These are phyloP conservation scores for Coemansia sp. DNA, from an alignment of 192 early-diverging fungal genomes.

Conservation along the genomic window DNA sequence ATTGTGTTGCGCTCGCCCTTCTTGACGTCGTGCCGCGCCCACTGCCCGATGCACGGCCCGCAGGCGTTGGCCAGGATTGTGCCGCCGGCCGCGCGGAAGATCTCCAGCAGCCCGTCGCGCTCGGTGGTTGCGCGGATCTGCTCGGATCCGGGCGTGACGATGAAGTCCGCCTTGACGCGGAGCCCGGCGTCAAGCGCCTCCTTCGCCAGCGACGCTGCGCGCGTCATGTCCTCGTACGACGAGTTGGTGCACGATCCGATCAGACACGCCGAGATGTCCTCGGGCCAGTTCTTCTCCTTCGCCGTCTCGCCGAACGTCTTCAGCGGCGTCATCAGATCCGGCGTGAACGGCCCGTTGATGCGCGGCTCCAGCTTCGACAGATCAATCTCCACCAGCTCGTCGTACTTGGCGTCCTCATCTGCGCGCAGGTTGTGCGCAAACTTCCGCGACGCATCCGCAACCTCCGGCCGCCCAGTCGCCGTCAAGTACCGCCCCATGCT, in stretches of 20 bases:
- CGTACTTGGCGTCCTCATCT: conserved; percentile 87
- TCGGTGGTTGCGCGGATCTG: conserved; percentile 96
- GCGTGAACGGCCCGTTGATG: conserved; percentile 97
- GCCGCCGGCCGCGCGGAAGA: conserved; percentile 78
- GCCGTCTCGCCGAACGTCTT: conserved; percentile 90
- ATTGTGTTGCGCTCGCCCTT: conserved; percentile 98
- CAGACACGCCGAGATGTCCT: conserved; percentile 85
- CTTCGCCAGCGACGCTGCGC: conserved; percentile 84
- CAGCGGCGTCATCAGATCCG: conserved; percentile 92
- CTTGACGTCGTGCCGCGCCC: conserved; percentile 95
- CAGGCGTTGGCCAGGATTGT: conserved; percentile 96
- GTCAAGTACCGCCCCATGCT: conserved; percentile 91
- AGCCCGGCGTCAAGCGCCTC: conserved; percentile 81
- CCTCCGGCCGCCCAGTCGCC: conserved; percentile 78
- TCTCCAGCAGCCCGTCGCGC: conserved; percentile 83
- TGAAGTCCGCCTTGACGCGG: conserved; percentile 80
- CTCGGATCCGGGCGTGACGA: conserved; percentile 96
- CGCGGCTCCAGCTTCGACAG: conserved; percentile 92
- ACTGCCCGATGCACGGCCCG: conserved; percentile 98
- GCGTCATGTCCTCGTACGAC: conserved; percentile 96
- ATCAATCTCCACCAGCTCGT: conserved; percentile 94
- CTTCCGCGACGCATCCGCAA: conserved; percentile 76
- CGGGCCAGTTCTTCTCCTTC: conserved; percentile 83
- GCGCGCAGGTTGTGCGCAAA: conserved; percentile 89
- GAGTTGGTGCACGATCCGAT: conserved; percentile 99